These are phyloP conservation scores for Acacia pycnantha DNA, from an alignment of 331 rosid genomes.

Conservation along the genomic window DNA sequence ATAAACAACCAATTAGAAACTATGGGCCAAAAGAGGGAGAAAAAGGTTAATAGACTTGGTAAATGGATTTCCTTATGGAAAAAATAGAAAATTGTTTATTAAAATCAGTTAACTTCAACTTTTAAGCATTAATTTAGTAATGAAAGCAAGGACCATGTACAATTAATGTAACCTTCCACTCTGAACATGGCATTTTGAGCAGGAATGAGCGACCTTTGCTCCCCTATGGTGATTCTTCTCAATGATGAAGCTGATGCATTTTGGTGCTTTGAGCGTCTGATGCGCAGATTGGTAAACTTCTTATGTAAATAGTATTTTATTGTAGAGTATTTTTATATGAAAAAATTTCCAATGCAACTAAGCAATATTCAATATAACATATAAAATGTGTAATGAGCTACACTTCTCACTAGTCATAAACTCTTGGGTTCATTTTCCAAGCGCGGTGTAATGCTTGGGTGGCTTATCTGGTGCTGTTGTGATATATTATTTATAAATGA, in stretches of 20 bases:
- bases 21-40: background rate
- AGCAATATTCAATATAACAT: background rate
- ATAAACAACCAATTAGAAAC: background rate
- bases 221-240: conserved; percentile 95
- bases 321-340: conserved; percentile 1
- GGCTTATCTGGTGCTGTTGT: background rate
- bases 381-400: background rate
- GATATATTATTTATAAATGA: background rate
- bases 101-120: background rate
- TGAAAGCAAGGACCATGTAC: conserved; percentile 7
- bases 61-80: background rate
- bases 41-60: conserved; percentile 4
- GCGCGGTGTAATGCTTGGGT: background rate
- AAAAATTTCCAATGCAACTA: background rate
- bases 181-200: conserved; percentile 42
- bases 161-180: conserved; percentile 25
- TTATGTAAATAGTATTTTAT: conserved; percentile 9
- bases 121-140: conserved; percentile 14
- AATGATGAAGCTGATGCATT: conserved; percentile 97
- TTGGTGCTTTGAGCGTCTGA: conserved; percentile 98
- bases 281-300: conserved; percentile 90
- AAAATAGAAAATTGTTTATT: background rate
- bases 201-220: conserved; percentile 99
- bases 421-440: background rate
- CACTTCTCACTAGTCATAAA: background rate